These are phyloP conservation scores for Trichoderma pleuroti DNA, from an alignment of 2,329 filamentous ascomycete species.

Conservation along the genomic window DNA sequence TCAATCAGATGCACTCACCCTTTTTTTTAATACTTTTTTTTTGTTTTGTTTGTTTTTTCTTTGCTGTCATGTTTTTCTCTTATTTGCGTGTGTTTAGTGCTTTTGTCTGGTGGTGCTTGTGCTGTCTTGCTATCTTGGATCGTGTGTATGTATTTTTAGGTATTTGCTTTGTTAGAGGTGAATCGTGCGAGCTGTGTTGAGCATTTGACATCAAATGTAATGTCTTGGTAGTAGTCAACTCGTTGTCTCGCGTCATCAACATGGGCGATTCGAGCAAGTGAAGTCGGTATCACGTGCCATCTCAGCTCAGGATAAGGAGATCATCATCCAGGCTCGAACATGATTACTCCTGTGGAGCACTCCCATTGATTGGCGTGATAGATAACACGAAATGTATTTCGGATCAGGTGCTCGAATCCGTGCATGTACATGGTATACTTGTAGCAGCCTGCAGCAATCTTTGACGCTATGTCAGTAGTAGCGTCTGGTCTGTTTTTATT, in stretches of 20 bases:
- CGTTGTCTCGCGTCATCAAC: too few species aligned
- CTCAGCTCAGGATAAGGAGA: neutral
- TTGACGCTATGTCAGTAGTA: neutral
- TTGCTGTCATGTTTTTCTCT: neutral
- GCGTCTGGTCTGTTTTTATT: neutral
- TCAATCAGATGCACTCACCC: constrained; percentile 20
- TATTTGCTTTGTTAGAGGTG: neutral
- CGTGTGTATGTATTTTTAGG: neutral
- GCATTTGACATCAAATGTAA: neutral
- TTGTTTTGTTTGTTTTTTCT: neutral
- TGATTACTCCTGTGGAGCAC: neutral
- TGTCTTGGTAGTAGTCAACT: neutral
- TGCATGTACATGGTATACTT: neutral
- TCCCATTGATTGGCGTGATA: neutral
- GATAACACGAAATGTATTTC: neutral
- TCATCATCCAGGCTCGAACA: neutral
- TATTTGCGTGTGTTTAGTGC: neutral
- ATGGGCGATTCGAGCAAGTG: neutral
- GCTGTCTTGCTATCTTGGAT: neutral
- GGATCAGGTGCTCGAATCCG: neutral
- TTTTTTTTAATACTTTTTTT: neutral
- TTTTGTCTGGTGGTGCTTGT: neutral
- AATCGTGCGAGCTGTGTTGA: neutral
- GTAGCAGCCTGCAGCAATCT: neutral
- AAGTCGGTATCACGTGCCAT: constrained; percentile 1